Percentiles rank a stretch among this genome's conserved stretches.
Evolutionary conservation across 164 flowering plant species (phyloP).

Genomic region (Aristolochia californica): DNA sequence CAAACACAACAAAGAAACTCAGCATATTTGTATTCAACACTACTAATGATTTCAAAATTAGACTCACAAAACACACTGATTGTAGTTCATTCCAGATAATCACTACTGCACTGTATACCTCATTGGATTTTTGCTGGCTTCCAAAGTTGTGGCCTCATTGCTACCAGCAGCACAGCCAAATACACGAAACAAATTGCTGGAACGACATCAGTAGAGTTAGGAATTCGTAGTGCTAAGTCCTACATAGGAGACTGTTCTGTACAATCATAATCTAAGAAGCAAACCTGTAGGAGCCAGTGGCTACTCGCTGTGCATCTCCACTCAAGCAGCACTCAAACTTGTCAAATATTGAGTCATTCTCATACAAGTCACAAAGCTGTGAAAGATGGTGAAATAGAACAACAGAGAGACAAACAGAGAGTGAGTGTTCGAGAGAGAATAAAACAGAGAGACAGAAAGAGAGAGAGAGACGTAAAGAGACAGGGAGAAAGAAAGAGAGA

Average conservation of each 20-base stretch:
- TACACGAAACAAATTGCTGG: constrained; percentile 91
- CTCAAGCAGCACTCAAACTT: constrained; percentile 97
- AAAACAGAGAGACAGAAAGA: background rate
- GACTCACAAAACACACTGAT: no score
- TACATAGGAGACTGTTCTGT: background rate
- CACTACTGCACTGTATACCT: constrained; percentile 31
- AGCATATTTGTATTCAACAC: no score
- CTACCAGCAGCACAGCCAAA: constrained; percentile 74
- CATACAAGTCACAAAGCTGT: constrained; percentile 93
- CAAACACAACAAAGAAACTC: background rate
- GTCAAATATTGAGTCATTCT: constrained; percentile 96
- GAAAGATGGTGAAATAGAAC: constrained; percentile 4
- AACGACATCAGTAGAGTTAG: constrained; percentile 9
- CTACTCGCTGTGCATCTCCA: constrained; percentile 83
- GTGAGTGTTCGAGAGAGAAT: no score
- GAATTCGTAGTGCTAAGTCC: no score
- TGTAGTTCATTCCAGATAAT: no score
- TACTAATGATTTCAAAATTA: no score
- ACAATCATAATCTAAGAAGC: background rate
- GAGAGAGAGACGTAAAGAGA: no score
- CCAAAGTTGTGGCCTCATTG: constrained; percentile 79
- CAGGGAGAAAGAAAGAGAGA: no score
- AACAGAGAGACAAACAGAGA: no score
- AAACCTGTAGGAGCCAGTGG: constrained; percentile 96
- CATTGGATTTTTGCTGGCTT: constrained; percentile 99